A percentile compares a stretch with the other conserved stretches of the same genome.
phyloP scores from a whole-genome alignment of 495 filamentous ascomycete genomes.

The Xylaria intraflava region DNA sequence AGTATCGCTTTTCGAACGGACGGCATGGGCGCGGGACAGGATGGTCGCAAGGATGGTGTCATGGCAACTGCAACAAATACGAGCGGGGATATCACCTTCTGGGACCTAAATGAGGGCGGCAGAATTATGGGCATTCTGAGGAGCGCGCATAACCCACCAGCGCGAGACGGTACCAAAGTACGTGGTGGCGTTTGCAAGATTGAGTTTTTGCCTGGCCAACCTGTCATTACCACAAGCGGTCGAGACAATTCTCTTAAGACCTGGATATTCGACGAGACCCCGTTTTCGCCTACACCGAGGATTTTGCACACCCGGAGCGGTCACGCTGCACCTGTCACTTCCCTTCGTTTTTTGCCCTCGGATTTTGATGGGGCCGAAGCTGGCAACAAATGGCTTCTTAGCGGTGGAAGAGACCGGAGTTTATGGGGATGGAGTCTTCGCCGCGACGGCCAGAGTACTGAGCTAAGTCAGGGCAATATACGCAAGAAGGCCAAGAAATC shows the following conservation, averaged over 20 bases:
- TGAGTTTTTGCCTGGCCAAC: slow-evolving; percentile 88
- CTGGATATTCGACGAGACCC: slow-evolving; percentile 88
- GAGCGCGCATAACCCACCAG: slow-evolving; percentile 73
- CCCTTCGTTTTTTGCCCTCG: slow-evolving; percentile 72
- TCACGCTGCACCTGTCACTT: slow-evolving; percentile 77
- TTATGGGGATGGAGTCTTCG: slow-evolving; percentile 94
- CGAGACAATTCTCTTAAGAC: slow-evolving; percentile 89
- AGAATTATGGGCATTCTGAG: slow-evolving; percentile 74
- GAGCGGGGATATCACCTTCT: slow-evolving; percentile 84
- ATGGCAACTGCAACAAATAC: slow-evolving; percentile 73
- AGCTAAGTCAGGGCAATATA: slow-evolving; percentile 83
- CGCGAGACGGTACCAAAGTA: slow-evolving; percentile 33
- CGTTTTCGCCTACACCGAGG: slow-evolving; percentile 76
- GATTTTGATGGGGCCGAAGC: slow-evolving; percentile 84
- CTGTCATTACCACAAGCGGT: slow-evolving; percentile 81
- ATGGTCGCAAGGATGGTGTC: slow-evolving; percentile 70
- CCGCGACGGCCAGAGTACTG: slow-evolving; percentile 87
- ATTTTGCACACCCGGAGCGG: slow-evolving; percentile 78
- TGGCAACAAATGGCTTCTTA: slow-evolving; percentile 89
- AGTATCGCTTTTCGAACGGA: slow-evolving; percentile 90
- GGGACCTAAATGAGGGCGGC: slow-evolving; percentile 88
- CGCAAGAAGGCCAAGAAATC: slow-evolving; percentile 78
- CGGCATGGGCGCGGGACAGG: slow-evolving; percentile 80
- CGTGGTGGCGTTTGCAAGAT: slow-evolving; percentile 64
- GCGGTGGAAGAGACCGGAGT: slow-evolving; percentile 77